phyloP scores from a whole-genome alignment of 768 basidiomycete genomes.

The Boletus pseudopeckii region DNA sequence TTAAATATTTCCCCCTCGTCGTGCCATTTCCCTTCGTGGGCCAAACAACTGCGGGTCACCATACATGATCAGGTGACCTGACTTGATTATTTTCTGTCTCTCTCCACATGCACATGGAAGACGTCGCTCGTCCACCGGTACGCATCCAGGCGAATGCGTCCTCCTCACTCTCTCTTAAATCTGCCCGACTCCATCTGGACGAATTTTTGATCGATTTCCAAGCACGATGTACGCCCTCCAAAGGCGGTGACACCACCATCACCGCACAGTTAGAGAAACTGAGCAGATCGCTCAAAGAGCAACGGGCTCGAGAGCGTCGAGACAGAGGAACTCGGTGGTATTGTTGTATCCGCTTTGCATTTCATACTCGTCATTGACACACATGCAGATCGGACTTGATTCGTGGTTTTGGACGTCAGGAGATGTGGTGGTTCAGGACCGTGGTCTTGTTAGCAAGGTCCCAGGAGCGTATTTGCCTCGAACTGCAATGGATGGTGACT shows the following conservation, averaged over 20 bases:
- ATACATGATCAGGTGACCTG: slow-evolving; percentile 12
- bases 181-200: slow-evolving; percentile 40
- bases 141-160: slow-evolving; percentile 41
- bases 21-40: slow-evolving; percentile 7
- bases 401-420: not conserved
- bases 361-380: slow-evolving; percentile 1
- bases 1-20: not conserved
- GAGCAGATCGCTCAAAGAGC: slow-evolving; percentile 48
- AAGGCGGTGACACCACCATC: slow-evolving; percentile 52
- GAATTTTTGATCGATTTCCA: slow-evolving; percentile 50
- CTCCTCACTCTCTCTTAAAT: slow-evolving; percentile 38
- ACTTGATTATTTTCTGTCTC: not conserved
- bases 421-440: not conserved
- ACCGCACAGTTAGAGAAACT: slow-evolving; percentile 61
- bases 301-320: slow-evolving; percentile 32
- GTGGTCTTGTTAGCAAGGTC: not conserved
- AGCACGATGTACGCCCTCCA: slow-evolving; percentile 42
- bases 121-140: slow-evolving; percentile 44
- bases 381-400: not conserved
- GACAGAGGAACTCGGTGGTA: slow-evolving; percentile 9
- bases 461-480: not conserved
- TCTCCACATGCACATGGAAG: slow-evolving; percentile 38
- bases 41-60: not conserved
- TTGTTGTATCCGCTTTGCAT: not conserved
- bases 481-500: not conserved